These are phyloP conservation scores for Ustilago nuda DNA, from an alignment of 1,284 basidiomycete genomes.

Conservation along the genomic window DNA sequence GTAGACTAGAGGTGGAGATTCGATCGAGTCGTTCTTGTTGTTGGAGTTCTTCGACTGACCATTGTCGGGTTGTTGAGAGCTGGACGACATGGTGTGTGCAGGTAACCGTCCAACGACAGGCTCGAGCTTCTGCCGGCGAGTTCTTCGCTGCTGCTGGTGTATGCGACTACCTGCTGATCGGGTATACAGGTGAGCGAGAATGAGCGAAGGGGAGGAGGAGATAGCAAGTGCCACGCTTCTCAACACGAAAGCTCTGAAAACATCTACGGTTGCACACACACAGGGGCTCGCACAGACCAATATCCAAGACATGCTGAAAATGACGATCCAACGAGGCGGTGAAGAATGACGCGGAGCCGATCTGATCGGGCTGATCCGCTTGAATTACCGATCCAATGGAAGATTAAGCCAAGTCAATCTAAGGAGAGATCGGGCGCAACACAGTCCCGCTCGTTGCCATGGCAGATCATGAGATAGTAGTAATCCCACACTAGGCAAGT, in stretches of 20 bases:
- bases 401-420: too few species aligned
- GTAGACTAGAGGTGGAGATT: slow-evolving; percentile 76
- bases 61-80: slow-evolving; percentile 19
- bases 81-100: slow-evolving; percentile 27
- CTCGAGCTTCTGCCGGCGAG: neutral
- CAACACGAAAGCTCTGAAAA: neutral
- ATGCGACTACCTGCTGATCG: too few species aligned
- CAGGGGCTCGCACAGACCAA: neutral
- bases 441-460: too few species aligned
- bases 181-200: too few species aligned
- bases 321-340: too few species aligned
- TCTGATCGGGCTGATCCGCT: too few species aligned
- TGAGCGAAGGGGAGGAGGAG: neutral
- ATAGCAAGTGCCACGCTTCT: slow-evolving; percentile 11
- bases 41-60: slow-evolving; percentile 18
- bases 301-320: too few species aligned
- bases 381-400: too few species aligned
- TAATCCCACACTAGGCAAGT: too few species aligned
- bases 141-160: neutral
- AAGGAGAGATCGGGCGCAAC: too few species aligned
- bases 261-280: neutral
- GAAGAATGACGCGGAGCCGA: too few species aligned
- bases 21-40: slow-evolving; percentile 29
- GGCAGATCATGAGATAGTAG: too few species aligned
- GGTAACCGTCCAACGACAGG: neutral